A percentile compares a stretch with the other conserved stretches of the same genome.
These are phyloP conservation scores for Zarea fungicola DNA, from an alignment of 2,329 filamentous ascomycete species.

Conservation along the genomic window DNA sequence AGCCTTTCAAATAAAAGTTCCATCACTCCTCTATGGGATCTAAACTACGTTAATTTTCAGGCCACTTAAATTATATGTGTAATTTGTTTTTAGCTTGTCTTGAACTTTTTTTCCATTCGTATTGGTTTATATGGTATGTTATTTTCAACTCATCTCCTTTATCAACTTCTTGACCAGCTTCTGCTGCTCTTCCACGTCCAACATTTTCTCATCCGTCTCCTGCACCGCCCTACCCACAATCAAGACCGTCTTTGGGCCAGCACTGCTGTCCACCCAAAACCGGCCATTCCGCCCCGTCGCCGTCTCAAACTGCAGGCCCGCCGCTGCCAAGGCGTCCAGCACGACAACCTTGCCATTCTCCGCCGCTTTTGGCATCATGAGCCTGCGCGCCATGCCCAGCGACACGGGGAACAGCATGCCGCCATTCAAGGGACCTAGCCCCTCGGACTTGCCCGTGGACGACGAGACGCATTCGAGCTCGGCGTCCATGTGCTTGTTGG, in stretches of 20 bases:
- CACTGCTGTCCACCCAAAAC: conserved; percentile 78
- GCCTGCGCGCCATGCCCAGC: conserved; percentile 71
- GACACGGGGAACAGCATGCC: conserved; percentile 86
- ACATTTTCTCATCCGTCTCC: conserved; percentile 65
- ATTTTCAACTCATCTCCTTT: conserved; percentile 47
- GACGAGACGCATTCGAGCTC: conserved; percentile 88
- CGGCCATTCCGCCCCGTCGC: conserved; percentile 89
- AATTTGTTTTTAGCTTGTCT: no score
- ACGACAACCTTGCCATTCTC: conserved; percentile 64
- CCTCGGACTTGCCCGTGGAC: conserved; percentile 81
- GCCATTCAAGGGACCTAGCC: conserved; percentile 73
- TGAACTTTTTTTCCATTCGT: no score
- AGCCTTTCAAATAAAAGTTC: no score
- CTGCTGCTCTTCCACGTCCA: conserved; percentile 62
- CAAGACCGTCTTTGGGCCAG: conserved; percentile 65
- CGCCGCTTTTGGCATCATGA: conserved; percentile 61
- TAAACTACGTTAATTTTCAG: no score
- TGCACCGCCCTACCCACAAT: conserved; percentile 73
- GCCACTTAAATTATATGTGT: no score
- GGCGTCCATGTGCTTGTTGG: conserved; percentile 77
- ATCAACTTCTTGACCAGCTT: conserved; percentile 63
- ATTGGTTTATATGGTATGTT: background rate
- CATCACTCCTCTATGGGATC: no score
- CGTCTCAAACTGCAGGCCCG: conserved; percentile 84
- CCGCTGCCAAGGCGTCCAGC: conserved; percentile 69